Evolutionary conservation across 169 alveolate genomes (phyloP), one percentile per base, ranked within the genome.

Genomic region (Cystoisospora suis): DNA sequence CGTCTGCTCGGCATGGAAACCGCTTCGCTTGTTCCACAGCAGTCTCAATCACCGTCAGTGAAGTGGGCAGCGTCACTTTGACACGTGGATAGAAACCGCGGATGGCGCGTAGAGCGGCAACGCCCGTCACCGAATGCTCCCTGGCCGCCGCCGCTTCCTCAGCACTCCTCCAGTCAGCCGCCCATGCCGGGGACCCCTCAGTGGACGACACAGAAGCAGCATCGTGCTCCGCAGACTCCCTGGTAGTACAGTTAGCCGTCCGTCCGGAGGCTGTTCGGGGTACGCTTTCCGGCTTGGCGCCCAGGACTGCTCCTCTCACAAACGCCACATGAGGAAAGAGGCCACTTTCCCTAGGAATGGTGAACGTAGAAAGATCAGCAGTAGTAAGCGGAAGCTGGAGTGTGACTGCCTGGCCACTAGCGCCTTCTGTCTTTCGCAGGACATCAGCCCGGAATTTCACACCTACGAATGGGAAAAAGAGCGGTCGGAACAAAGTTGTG

Each of bases 371-470:
- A 83, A 89, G 38, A 47, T 89, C 89, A 20, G 89, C 89, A 15
- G 85, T 72, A 49, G 92, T 79, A 20, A 89, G 42, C 81, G 92
- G 92, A 83, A 89, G 83, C 32, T 86, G 92, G 3, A 89, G 92
- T 36, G 34, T 5, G 45, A 65, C 45, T 1, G 77, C 9, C 40
- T 4, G 45, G 77, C n/a, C n/a, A 36, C 34, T n/a, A 1, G 45
- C 77, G 5, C 45, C 1, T 1, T 65, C 45, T 44, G 77, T 65
- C 77, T 65, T 65, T 65, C n/a, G 77, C n/a, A 65, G n/a, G 7
- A 65, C 77, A 2, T 36, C 7, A 20, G 77, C 77, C 77, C 34
- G 45, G 77, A 65, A 65, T 44, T 65, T 65, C 42, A 65, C 77
- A 20, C 77, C 72, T 58, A 36, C 23, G 29, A 9, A 58, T 3